Base-by-base conservation (phyloP, 176 grass and related monocot species). In the Aegilops speltoides region DNA sequence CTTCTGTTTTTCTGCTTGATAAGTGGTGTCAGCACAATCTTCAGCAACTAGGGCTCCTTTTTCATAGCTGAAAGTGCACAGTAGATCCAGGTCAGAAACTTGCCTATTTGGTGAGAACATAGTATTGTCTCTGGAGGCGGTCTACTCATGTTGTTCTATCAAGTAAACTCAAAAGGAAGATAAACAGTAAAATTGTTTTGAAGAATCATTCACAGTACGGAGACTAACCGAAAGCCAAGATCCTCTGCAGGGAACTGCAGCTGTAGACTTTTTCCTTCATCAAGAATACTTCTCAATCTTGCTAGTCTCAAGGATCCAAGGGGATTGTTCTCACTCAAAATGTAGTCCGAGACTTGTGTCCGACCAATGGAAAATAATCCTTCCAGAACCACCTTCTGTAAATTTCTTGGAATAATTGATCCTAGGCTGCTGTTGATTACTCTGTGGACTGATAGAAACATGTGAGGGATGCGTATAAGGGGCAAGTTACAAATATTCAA, bases 241-340 rank as follows among this genome's bases (percentile, higher is more conserved):
- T 96, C 97, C 77, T 98, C 93, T 36, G 93, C 91, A 79, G 94
- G 97, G 82, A 98, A 98, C 72, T 98, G 94, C n/a, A 98, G 90
- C 73, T 96, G 93, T 22, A 98, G 90, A 69, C 94, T 98, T 84
- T 96, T 94, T 24, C 97, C 97, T 91, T 96, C 93, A 82, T 92
- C 90, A 84, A 98, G 87, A 86, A 98, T 94, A 67, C 78, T 94
- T 84, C 87, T 96, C 67, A 98, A 52, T 84, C 89, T 96, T 83
- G 81, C 85, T 28, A 96, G 73, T 66, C 94, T 90, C 66, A 86
- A 88, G 52, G 87, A 87, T 22, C 97, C 97, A 15, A 98, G 13
- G 3, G 93, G 97, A 12, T 94, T 98, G 73, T 91, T 94, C 71
- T 96, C 93, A 81, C 95, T 96, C 81, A 98, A 82, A 89, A 98